Base-by-base conservation (phyloP, 345 rosid species). In the Eucalyptus sp. region DNA sequence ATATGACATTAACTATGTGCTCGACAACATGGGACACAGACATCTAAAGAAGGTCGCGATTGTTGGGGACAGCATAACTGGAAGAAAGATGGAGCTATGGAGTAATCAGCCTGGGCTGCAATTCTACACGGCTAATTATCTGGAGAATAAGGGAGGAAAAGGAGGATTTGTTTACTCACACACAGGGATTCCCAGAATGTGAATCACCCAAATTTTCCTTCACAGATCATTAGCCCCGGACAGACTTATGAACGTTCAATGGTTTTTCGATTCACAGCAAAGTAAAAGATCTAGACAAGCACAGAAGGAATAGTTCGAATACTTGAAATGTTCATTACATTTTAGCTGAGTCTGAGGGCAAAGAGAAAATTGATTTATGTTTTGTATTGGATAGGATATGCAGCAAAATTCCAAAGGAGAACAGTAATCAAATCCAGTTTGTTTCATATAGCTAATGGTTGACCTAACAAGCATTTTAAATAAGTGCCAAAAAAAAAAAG, bases 181-280 rank as follows among this genome's bases (percentile, higher is more conserved):
- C 96, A 62, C 98, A 93, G 89, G 99, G 96, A 3, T 96, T 96
- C 41, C 99, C 97, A 1, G 96, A 96, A 96, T 2, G 99, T 96
- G 29, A 95, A 97, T 88, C 94, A 94, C 31, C 93, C 90, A 13
- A 91, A 94, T 83, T 97, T 96, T 68, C 98, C 98, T 46, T 91
- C 95, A 5, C 95, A 94, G 91, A 92, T 95, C 88, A 90, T 97
- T 41, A 86, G 88, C 96, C 95, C 24, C 5, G 93, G 94, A 24
- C 91, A 94, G 60, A 90, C 71, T 62, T 95, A 96, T 71, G 51
- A 89, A 88, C 97, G 95, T 93, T 76, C 92, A 56, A 96, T 96
- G 96, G 68, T 96, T 51, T 96, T 90, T 71, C 93, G 94, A 89
- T 96, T 95, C 93, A 92, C 97, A 12, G 92, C 97, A 86, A 27